Evolutionary conservation across 1,284 basidiomycete genomes (phyloP).

Genomic region (Moesziomyces aphidis): DNA sequence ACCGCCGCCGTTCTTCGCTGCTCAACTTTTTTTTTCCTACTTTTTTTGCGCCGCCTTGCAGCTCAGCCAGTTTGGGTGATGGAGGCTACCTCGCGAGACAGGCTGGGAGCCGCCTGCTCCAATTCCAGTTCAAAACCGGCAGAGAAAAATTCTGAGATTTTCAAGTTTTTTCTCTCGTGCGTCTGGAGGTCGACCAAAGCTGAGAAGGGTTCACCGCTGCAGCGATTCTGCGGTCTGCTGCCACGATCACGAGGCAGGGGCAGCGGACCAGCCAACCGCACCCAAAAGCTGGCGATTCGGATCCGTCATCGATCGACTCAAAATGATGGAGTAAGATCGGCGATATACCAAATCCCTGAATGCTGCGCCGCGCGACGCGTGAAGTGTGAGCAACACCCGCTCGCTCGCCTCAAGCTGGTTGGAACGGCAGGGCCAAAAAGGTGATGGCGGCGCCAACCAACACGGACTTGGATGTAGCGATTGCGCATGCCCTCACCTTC

Average conservation of each 20-base stretch:
- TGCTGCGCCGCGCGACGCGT: slow-evolving; percentile 40
- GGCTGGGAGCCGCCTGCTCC: neutral
- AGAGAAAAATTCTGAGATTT: slow-evolving; percentile 45
- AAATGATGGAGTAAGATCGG: slow-evolving; percentile 1
- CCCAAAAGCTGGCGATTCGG: slow-evolving; percentile 3
- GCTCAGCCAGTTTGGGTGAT: slow-evolving; percentile 1
- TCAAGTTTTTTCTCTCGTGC: slow-evolving; percentile 45
- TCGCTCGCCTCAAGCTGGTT: slow-evolving; percentile 1
- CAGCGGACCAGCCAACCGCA: neutral
- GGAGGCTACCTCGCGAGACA: neutral
- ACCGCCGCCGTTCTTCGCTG: slow-evolving; percentile 3
- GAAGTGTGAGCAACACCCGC: slow-evolving; percentile 16
- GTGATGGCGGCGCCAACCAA: slow-evolving; percentile 17
- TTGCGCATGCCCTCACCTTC: neutral
- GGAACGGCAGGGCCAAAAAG: slow-evolving; percentile 10
- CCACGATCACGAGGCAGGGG: slow-evolving; percentile 18
- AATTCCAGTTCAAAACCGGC: slow-evolving; percentile 8
- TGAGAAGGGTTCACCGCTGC: neutral
- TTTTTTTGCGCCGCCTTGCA: slow-evolving; percentile 1
- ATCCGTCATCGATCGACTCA: slow-evolving; percentile 2
- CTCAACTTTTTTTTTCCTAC: slow-evolving; percentile 20
- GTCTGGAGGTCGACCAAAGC: slow-evolving; percentile 7
- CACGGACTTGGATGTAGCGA: slow-evolving; percentile 1
- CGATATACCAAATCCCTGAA: slow-evolving; percentile 5
- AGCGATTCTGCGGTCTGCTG: slow-evolving; percentile 22